A percentile compares a stretch with the other conserved stretches of the same genome.
These are phyloP conservation scores for Ceratocystis albifundus DNA, from an alignment of 2,329 filamentous ascomycete genomes.

Conservation along the genomic window DNA sequence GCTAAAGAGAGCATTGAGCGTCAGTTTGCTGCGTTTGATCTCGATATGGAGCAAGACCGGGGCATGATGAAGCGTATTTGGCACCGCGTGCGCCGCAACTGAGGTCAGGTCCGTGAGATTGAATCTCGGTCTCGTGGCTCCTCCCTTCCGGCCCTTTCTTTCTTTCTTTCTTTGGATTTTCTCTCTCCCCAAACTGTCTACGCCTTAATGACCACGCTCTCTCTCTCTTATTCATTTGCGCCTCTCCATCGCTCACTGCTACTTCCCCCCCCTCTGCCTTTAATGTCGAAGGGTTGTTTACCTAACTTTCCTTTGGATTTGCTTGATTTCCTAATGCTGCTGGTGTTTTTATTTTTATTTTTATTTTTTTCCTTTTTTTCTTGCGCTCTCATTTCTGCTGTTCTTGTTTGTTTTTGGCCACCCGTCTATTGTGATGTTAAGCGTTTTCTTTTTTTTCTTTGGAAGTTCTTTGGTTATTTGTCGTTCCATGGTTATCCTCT, in stretches of 20 bases:
- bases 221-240: neutral
- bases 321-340: neutral
- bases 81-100: constrained; percentile 40
- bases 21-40: constrained; percentile 44
- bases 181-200: neutral
- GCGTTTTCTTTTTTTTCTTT: constrained; percentile 10
- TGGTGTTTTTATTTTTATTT: too few relatives aligned
- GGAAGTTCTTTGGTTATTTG: neutral
- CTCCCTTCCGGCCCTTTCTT: neutral
- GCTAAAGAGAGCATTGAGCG: constrained; percentile 45
- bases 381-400: neutral
- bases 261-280: neutral
- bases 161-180: constrained; percentile 3
- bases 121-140: constrained; percentile 14
- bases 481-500: neutral
- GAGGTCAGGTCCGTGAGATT: constrained; percentile 5
- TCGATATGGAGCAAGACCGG: constrained; percentile 40
- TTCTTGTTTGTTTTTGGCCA: neutral
- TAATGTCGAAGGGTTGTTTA: neutral
- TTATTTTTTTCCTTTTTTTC: too few relatives aligned
- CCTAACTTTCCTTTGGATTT: too few relatives aligned
- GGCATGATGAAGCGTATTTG: constrained; percentile 52
- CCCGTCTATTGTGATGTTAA: neutral
- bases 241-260: neutral
- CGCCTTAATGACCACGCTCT: neutral